A percentile compares a stretch with the other conserved stretches of the same genome.
Evolutionary conservation across 441 rosid genomes (phyloP).

Genomic region (Geranium incanum): DNA sequence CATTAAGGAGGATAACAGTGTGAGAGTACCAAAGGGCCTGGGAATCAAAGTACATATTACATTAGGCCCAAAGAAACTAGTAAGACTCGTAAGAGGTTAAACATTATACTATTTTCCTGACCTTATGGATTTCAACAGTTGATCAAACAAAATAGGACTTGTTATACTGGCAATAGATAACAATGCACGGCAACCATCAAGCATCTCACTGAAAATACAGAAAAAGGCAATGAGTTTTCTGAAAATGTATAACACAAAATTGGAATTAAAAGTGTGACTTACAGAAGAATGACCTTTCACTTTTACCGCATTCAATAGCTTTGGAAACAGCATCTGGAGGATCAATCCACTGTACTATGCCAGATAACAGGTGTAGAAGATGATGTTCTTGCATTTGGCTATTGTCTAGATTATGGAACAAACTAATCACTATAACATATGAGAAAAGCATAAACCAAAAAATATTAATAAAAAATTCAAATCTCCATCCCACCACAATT

Average conservation of each 20-base stretch:
- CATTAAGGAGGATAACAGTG: slow-evolving; percentile 76
- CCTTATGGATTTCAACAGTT: slow-evolving; percentile 78
- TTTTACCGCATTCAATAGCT: slow-evolving; percentile 78
- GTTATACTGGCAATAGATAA: slow-evolving; percentile 75
- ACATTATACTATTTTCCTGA: slow-evolving; percentile 25
- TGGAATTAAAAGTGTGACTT: slow-evolving; percentile 15
- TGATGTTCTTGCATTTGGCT: slow-evolving; percentile 71
- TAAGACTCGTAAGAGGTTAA: slow-evolving; percentile 12
- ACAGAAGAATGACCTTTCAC: slow-evolving; percentile 61
- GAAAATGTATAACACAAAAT: slow-evolving; percentile 20
- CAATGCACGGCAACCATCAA: slow-evolving; percentile 95
- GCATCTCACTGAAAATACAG: slow-evolving; percentile 70
- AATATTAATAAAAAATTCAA: background rate
- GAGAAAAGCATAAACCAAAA: slow-evolving; percentile 12
- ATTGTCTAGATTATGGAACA: slow-evolving; percentile 53
- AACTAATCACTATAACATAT: slow-evolving; percentile 23
- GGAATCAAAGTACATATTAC: slow-evolving; percentile 20
- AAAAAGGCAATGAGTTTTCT: slow-evolving; percentile 21
- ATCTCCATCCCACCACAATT: background rate
- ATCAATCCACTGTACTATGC: slow-evolving; percentile 81
- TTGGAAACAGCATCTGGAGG: slow-evolving; percentile 74
- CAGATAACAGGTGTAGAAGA: slow-evolving; percentile 76
- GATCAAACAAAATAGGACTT: slow-evolving; percentile 58
- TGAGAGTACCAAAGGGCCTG: slow-evolving; percentile 87
- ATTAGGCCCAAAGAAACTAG: slow-evolving; percentile 2